Base-by-base conservation (phyloP, 305 asterid species). In the Fraxinus nigra region DNA sequence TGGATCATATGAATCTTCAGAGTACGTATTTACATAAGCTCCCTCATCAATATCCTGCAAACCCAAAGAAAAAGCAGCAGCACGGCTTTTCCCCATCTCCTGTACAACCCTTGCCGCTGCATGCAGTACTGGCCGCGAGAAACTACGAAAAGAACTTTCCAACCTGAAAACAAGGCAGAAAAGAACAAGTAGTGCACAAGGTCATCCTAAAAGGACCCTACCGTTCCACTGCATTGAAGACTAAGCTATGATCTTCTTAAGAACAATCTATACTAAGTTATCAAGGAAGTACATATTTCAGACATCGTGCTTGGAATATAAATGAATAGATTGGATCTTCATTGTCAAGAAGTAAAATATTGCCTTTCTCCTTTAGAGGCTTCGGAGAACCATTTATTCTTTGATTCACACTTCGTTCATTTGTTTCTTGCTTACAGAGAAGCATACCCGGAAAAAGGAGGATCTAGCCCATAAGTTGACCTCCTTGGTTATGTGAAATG, bases 1-100 rank as follows among this genome's bases (percentile, higher is more conserved):
- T 82, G 92, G 83, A 86, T 93, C 98, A 80, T 85, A 86, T 46
- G 97, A 88, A 85, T 93, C 99, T 82, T 94, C 98, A 28, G 92
- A 81, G 80, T 85, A 90, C 11, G 94, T 87, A 87, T 92, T 92
- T 75, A 97, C 90, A 84, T 92, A 84, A 84, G 89, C 90, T 86
- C 97, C 98, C 89, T 96, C 99, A 87, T 97, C 98, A 85, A 94
- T 89, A 87, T 97, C 98, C 84, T 92, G 97, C 78, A 94, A 87
- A 85, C 98, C 99, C 81, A 97, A 89, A 40, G 99, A 90, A 86
- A 97, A 93, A 61, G 99, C 98, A 84, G 99, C 99, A 80, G 99
- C 99, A 54, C 98, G 98, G 84, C 98, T 94, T 91, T 91, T 97
- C 75, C 98, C 99, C 97, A 97, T 94, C 90, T 97, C 99, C 88